Conservation (phyloP, 2,329 filamentous ascomycete species). For the Xylaria sp. region DNA sequence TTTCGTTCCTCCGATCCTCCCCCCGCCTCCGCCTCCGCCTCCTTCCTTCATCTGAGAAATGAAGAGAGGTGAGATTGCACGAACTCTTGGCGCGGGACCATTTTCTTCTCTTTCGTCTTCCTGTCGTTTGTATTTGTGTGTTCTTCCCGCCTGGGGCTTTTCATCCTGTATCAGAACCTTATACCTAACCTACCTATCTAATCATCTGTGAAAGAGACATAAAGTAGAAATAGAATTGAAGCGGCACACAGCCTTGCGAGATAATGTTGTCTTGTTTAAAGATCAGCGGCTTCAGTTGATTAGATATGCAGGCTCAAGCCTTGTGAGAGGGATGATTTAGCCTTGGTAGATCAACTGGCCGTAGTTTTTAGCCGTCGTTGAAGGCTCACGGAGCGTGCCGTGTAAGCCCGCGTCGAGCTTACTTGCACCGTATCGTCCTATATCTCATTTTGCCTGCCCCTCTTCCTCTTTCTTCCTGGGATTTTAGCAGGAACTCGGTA, state of each 20-base stretch:
- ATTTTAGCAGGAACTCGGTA: no score
- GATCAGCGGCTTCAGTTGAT: no score
- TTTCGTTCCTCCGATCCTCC: no score
- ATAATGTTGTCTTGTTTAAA: no score
- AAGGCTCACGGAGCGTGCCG: background rate
- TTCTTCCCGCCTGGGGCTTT: constrained; percentile 1
- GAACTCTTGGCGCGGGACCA: background rate
- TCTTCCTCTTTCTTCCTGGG: background rate
- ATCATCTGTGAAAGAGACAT: background rate
- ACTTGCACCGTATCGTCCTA: no score
- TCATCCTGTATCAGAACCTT: background rate
- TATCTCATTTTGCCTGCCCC: background rate
- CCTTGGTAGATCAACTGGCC: background rate
- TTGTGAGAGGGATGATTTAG: no score
- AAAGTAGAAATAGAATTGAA: background rate
- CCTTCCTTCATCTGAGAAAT: background rate
- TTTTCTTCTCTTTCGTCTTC: constrained; percentile 6
- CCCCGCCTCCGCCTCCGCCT: no score
- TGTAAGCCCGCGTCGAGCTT: background rate
- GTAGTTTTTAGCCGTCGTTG: background rate
- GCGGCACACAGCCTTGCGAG: no score
- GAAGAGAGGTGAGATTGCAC: background rate
- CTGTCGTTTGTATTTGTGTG: background rate
- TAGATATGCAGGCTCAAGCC: no score
- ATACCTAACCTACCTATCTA: no score